phyloP scores from a whole-genome alignment of 345 rosid species.

The Populus euphratica region DNA sequence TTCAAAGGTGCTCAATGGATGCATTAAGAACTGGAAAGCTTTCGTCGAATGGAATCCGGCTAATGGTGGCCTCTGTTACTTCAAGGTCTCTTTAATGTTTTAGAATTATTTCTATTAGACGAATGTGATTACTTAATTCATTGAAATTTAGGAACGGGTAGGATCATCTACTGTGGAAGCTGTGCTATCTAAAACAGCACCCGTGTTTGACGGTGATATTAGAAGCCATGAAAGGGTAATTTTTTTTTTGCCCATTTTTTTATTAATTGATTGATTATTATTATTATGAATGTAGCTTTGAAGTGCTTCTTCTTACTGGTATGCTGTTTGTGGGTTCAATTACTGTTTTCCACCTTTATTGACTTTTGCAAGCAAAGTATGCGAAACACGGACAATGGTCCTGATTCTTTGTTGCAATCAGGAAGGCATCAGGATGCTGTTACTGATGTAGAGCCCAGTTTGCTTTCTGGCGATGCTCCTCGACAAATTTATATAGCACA shows the following conservation, averaged over 20 bases:
- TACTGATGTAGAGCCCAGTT: slow-evolving; percentile 22
- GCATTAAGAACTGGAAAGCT: slow-evolving; percentile 60
- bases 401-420: slow-evolving; percentile 15
- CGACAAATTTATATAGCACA: slow-evolving; percentile 77
- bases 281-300: background rate
- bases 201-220: slow-evolving; percentile 71
- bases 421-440: slow-evolving; percentile 18
- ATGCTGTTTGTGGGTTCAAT: slow-evolving; percentile 47
- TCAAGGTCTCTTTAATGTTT: slow-evolving; percentile 44
- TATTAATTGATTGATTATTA: background rate
- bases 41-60: slow-evolving; percentile 63
- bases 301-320: slow-evolving; percentile 7
- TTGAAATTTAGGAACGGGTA: slow-evolving; percentile 45
- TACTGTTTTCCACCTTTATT: slow-evolving; percentile 70
- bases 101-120: background rate
- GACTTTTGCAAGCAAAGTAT: slow-evolving; percentile 56
- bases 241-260: background rate
- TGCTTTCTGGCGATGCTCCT: slow-evolving; percentile 35
- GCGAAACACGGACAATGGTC: slow-evolving; percentile 28
- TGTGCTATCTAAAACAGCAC: slow-evolving; percentile 68
- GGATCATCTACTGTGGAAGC: slow-evolving; percentile 71
- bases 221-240: slow-evolving; percentile 90
- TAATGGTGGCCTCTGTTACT: slow-evolving; percentile 67
- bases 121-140: background rate
- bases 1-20: slow-evolving; percentile 56